Conservation (phyloP, 2,329 filamentous ascomycete species). For the Pyrenochaeta sp. region DNA sequence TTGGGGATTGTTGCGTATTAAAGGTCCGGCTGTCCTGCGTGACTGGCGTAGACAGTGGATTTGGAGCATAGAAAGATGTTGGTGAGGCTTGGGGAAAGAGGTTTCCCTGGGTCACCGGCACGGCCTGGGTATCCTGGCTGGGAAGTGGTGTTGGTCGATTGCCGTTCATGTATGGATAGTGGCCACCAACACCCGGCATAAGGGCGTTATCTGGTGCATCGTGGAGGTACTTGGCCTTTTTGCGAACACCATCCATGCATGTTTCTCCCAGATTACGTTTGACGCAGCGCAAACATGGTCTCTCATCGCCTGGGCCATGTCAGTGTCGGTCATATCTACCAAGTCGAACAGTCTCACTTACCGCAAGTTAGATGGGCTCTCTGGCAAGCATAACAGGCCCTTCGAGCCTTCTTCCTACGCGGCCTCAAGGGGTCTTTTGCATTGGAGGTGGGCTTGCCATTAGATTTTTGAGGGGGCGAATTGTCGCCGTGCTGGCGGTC, state of each 20-base stretch:
- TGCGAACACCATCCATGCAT: conserved; percentile 95
- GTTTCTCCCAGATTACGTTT: conserved; percentile 89
- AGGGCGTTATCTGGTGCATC: conserved; percentile 91
- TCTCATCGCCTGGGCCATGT: conserved; percentile 77
- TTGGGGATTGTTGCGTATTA: conserved; percentile 73
- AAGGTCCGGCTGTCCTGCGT: conserved; percentile 61
- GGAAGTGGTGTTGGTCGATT: conserved; percentile 51
- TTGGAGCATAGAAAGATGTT: conserved; percentile 51
- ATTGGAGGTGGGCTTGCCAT: conserved; percentile 51
- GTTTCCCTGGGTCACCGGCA: conserved; percentile 41
- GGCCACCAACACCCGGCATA: conserved; percentile 80
- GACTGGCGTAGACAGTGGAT: conserved; percentile 49
- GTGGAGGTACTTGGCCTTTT: conserved; percentile 98
- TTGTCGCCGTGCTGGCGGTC: conserved; percentile 49
- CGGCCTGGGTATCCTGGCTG: conserved; percentile 32
- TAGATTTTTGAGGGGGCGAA: conserved; percentile 40
- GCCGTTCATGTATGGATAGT: conserved; percentile 65
- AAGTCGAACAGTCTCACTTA: conserved; percentile 64
- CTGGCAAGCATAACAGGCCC: conserved; percentile 97
- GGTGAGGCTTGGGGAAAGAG: conserved; percentile 54
- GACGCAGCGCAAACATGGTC: conserved; percentile 91
- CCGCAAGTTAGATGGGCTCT: conserved; percentile 97
- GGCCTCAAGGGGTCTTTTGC: conserved; percentile 91
- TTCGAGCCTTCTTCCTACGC: conserved; percentile 90
- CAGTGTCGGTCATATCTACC: no score